Evolutionary conservation across 345 rosid genomes (phyloP), one percentile per base, ranked within the genome.

Genomic region (Anacardium occidentale): DNA sequence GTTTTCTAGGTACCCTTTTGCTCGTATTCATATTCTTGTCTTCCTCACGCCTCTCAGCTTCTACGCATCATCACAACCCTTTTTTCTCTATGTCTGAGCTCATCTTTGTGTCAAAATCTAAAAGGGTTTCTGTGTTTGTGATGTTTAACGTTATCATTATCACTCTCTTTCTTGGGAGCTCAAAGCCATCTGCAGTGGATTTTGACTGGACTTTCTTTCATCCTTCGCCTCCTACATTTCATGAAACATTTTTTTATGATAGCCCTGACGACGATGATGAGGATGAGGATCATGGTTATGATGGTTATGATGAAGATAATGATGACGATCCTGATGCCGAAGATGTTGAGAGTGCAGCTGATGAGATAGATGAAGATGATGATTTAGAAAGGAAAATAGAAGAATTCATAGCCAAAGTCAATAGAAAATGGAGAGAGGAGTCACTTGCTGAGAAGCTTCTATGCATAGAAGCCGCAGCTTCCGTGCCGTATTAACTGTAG

Each of bases 371-470:
- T 8, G 42, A 17, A 24, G 50, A 48, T 8, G 42, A 17, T 0
- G 74, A 81, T 17, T 56, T 77, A 72, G 74, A 77, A 53, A 53
- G 18, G 55, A 77, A 58, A 47, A 64, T 63, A 47, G 81, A 80
- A 34, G 76, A 71, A 11, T 77, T 80, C 66, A 80, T 80, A 37
- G 74, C 71, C 11, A 63, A 71, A 42, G 81, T 74, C 9, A 17
- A 77, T 32, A 58, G 53, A 45, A 55, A 62, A 77, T 42, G 83
- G 81, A 62, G 67, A 22, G 81, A 80, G 44, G 83, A 80, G 62
- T 55, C n/a, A 1, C 55, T 61, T 32, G 20, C 61, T 13, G 83
- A 80, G 26, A 53, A 64, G 59, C 51, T 72, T 63, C 68, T 63
- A 14, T 75, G 59, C 34, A 52, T 56, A 4, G 37, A 44, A 26